Evolutionary conservation across 164 flowering plant species (phyloP).

Genomic region (Warburgia ugandensis): DNA sequence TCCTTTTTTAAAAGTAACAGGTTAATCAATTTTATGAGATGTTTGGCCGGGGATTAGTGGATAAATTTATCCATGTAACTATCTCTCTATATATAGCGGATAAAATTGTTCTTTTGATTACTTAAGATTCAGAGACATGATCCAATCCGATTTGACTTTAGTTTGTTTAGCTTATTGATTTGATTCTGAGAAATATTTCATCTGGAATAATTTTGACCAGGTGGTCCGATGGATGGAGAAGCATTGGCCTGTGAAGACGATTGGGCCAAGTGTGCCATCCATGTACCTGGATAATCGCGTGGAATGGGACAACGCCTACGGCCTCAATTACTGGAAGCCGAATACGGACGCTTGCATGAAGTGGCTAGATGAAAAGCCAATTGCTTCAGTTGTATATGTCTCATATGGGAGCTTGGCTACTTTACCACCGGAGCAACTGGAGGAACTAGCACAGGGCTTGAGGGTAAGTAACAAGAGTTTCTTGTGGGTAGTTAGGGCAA

Average conservation of each 20-base stretch:
- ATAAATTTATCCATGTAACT: too few relatives aligned
- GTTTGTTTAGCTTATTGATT: too few relatives aligned
- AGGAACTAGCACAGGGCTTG: slow-evolving; percentile 2
- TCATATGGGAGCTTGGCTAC: slow-evolving; percentile 9
- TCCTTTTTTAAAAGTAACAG: too few relatives aligned
- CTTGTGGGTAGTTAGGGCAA: slow-evolving; percentile 6
- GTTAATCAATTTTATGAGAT: too few relatives aligned
- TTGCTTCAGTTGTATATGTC: slow-evolving; percentile 5
- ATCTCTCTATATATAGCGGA: too few relatives aligned
- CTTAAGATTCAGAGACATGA: too few relatives aligned
- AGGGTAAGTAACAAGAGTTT: neutral
- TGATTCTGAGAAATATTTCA: too few relatives aligned
- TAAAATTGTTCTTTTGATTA: too few relatives aligned
- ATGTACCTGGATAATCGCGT: neutral
- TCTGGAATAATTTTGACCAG: neutral
- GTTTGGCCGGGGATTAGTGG: too few relatives aligned
- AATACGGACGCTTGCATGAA: neutral
- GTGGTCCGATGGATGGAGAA: neutral
- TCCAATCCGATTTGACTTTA: too few relatives aligned
- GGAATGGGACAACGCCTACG: neutral
- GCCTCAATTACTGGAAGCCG: slow-evolving; percentile 3
- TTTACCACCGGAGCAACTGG: slow-evolving; percentile 6
- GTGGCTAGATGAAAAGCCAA: slow-evolving; percentile 5
- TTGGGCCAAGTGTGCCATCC: neutral
- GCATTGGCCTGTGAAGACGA: neutral